A percentile compares a stretch with the other conserved stretches of the same genome.
These are phyloP conservation scores for Kluyveromyces lactis DNA, from an alignment of 805 yeast genomes.

Conservation along the genomic window DNA sequence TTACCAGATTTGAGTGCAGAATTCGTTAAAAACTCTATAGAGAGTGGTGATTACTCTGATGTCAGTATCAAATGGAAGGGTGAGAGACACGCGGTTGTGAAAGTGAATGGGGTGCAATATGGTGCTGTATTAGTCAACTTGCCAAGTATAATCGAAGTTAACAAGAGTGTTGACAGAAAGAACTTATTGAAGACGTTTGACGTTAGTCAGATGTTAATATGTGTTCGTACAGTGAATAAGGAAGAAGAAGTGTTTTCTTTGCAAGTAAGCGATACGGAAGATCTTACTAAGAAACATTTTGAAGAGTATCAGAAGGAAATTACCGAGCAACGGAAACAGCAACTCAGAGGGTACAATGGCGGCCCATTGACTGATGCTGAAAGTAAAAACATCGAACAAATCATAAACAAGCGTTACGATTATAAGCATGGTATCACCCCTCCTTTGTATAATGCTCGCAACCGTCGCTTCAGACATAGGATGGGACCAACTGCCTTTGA, in stretches of 20 bases:
- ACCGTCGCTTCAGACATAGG: conserved; percentile 63
- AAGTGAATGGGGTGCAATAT: conserved; percentile 59
- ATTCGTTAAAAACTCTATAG: conserved; percentile 66
- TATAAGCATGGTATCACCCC: conserved; percentile 77
- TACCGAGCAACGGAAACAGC: conserved; percentile 15
- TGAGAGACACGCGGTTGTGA: conserved; percentile 66
- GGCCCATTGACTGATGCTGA: conserved; percentile 24
- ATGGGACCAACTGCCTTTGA: conserved; percentile 65
- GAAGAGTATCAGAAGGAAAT: conserved; percentile 25
- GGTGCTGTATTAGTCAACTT: conserved; percentile 82
- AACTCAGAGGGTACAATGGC: conserved; percentile 19
- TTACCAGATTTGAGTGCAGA: conserved; percentile 45
- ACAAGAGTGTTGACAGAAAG: conserved; percentile 78
- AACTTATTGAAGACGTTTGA: conserved; percentile 83
- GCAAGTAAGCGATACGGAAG: conserved; percentile 35
- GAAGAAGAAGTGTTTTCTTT: conserved; percentile 41
- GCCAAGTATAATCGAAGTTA: conserved; percentile 81
- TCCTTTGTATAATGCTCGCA: conserved; percentile 64
- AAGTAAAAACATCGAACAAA: conserved; percentile 17
- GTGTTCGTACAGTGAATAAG: conserved; percentile 44
- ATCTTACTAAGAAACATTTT: conserved; percentile 27
- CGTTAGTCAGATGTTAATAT: conserved; percentile 75
- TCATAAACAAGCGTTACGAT: conserved; percentile 23
- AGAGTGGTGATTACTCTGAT: conserved; percentile 64
- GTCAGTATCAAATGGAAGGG: conserved; percentile 79